Evolutionary conservation across 83 land plant genomes (phyloP), one percentile per base, ranked within the genome.

Genomic region (Picea abies): DNA sequence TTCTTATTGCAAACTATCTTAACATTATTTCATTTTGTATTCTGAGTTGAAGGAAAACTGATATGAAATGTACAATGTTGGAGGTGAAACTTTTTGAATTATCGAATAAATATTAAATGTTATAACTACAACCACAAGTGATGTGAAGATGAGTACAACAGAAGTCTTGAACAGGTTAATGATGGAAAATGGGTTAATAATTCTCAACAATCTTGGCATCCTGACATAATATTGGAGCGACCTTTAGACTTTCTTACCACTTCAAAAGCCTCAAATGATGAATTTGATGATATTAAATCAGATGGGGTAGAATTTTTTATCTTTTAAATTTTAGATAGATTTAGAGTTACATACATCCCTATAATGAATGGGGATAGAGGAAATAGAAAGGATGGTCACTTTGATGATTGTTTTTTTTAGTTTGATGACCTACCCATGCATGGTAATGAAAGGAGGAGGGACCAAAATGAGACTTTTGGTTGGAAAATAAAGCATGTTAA

Each of bases 221-320:
- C 84, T 25, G 32, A 84, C 12, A 83, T 67, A n/a, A 84, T 81
- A 44, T 26, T 67, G 60, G 85, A 79, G 15, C 84, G 70, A 35
- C 26, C 67, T 23, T 32, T 88, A 16, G 81, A 72, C 26, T 49
- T 84, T 37, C 78, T 32, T 60, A 89, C 79, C 49, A 84, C 89
- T 81, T 82, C 89, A 37, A 79, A 89, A 81, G 85, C 92, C 5
- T 92, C 90, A 91, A 92, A 92, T 77, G 90, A 87, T 80, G 87
- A 90, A 62, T 92, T 92, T 83, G 94, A 92, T 81, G 94, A 92
- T 20, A 79, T 85, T 83, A 91, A 92, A 80, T 90, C 89, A 20
- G 94, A 92, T 84, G 94, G 92, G 9, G 94, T 89, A 49, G 92
- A 92, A 79, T 91, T 92, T 85, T 91, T 92, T 58, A 85, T 91